Conservation (phyloP, 345 rosid genomes). For the Geranium rotundifolium region DNA sequence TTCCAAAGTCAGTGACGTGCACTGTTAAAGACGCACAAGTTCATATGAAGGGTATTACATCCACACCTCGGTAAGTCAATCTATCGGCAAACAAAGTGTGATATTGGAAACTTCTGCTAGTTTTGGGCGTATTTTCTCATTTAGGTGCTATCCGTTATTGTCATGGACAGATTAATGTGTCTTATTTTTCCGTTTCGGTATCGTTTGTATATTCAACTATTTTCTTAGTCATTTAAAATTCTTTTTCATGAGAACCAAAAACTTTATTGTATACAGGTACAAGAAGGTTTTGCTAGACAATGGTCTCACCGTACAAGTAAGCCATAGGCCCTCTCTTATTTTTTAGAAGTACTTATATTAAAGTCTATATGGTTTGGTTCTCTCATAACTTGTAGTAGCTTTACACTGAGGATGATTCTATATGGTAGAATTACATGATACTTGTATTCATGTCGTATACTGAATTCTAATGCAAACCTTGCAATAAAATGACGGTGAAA, state of each 20-base stretch:
- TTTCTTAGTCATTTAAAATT: not conserved
- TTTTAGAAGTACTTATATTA: not conserved
- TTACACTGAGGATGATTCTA: too few relatives aligned
- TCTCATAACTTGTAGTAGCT: not conserved
- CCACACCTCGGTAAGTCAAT: constrained; percentile 54
- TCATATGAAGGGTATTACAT: constrained; percentile 51
- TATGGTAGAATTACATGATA: too few relatives aligned
- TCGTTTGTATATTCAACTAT: not conserved
- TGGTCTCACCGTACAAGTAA: constrained; percentile 64
- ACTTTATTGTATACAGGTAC: constrained; percentile 43
- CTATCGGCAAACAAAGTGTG: too few relatives aligned
- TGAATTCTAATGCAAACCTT: too few relatives aligned
- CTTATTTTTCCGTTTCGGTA: not conserved
- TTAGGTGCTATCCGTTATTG: too few relatives aligned
- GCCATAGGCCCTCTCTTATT: constrained; percentile 8
- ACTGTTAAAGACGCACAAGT: constrained; percentile 56
- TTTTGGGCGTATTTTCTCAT: too few relatives aligned
- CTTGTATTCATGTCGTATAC: too few relatives aligned
- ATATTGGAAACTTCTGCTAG: too few relatives aligned
- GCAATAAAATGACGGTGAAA: too few relatives aligned
- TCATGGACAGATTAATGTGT: too few relatives aligned
- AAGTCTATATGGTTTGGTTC: not conserved
- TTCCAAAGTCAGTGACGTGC: constrained; percentile 77
- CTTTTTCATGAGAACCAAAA: not conserved
- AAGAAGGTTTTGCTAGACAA: constrained; percentile 75